Evolutionary conservation across 2,329 filamentous ascomycete species (phyloP).

Genomic region (Fusarium concolor): DNA sequence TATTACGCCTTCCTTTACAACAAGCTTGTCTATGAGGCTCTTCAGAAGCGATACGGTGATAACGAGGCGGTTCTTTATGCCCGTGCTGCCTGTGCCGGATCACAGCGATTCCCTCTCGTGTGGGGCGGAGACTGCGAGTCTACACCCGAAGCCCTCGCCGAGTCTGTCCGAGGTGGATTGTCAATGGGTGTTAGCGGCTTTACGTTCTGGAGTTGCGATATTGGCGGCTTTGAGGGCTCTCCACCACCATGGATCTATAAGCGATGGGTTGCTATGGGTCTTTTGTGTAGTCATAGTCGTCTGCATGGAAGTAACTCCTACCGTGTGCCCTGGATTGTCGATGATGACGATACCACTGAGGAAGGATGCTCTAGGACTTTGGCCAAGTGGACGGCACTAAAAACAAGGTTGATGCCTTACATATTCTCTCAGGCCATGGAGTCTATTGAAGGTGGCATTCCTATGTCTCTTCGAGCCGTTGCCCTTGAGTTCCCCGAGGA

Average conservation of each 20-base stretch:
- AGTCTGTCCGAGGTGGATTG: constrained; percentile 74
- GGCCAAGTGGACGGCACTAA: constrained; percentile 61
- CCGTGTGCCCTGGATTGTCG: constrained; percentile 80
- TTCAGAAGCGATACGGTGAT: constrained; percentile 64
- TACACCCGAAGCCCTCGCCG: constrained; percentile 78
- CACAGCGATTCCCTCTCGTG: constrained; percentile 75
- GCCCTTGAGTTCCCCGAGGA: constrained; percentile 79
- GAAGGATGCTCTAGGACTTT: constrained; percentile 65
- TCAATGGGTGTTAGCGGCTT: constrained; percentile 73
- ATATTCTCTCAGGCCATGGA: constrained; percentile 58
- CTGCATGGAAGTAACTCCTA: constrained; percentile 78
- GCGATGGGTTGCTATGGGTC: constrained; percentile 81
- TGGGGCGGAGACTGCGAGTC: constrained; percentile 84
- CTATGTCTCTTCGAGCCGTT: constrained; percentile 72
- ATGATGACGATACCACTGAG: constrained; percentile 68
- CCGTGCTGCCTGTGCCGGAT: constrained; percentile 73
- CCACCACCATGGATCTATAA: constrained; percentile 78
- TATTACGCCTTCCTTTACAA: constrained; percentile 82
- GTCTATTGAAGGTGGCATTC: constrained; percentile 63
- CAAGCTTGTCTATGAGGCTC: constrained; percentile 73
- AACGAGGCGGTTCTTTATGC: constrained; percentile 74
- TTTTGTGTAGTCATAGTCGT: constrained; percentile 76
- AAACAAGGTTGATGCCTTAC: constrained; percentile 65
- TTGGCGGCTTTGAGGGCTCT: constrained; percentile 77
- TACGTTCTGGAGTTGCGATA: constrained; percentile 77